Conservation (phyloP, 2,329 filamentous ascomycete genomes). For the Pseudomassariella vexata region DNA sequence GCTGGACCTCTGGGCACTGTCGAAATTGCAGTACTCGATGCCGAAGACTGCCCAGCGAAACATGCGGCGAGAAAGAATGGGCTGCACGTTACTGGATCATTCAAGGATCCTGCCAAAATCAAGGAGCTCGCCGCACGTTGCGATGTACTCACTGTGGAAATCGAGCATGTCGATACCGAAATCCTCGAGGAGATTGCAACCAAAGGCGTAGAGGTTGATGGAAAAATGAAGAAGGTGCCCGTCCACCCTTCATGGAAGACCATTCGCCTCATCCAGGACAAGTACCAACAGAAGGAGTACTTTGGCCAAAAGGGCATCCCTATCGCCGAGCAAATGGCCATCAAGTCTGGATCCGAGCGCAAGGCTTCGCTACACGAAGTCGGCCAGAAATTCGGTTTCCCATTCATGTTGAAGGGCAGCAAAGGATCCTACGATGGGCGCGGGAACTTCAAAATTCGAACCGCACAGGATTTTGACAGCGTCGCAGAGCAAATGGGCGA, state of each 20-base stretch:
- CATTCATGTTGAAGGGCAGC: conserved; percentile 87
- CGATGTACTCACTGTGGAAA: conserved; percentile 86
- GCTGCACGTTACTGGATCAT: conserved; percentile 77
- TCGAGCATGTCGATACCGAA: conserved; percentile 90
- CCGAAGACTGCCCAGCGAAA: conserved; percentile 71
- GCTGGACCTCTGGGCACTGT: conserved; percentile 70
- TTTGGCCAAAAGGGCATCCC: conserved; percentile 62
- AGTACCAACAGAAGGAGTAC: conserved; percentile 83
- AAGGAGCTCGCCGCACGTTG: conserved; percentile 69
- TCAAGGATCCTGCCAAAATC: conserved; percentile 77
- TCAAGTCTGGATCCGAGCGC: conserved; percentile 51
- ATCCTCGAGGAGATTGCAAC: conserved; percentile 78
- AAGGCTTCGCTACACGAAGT: conserved; percentile 57
- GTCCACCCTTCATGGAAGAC: conserved; percentile 83
- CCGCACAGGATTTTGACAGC: conserved; percentile 43
- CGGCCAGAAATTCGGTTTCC: conserved; percentile 64
- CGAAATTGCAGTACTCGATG: conserved; percentile 73
- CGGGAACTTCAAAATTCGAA: conserved; percentile 51
- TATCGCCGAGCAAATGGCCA: conserved; percentile 63
- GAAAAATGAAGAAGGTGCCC: conserved; percentile 44
- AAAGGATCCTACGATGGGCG: conserved; percentile 92
- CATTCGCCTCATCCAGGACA: conserved; percentile 86
- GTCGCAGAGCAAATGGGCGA: conserved; percentile 65
- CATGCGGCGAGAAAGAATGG: conserved; percentile 74
- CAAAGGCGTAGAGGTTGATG: conserved; percentile 50